A percentile compares a stretch with the other conserved stretches of the same genome.
phyloP scores from a whole-genome alignment of 805 yeast species.

The Barnettozyma populi region DNA sequence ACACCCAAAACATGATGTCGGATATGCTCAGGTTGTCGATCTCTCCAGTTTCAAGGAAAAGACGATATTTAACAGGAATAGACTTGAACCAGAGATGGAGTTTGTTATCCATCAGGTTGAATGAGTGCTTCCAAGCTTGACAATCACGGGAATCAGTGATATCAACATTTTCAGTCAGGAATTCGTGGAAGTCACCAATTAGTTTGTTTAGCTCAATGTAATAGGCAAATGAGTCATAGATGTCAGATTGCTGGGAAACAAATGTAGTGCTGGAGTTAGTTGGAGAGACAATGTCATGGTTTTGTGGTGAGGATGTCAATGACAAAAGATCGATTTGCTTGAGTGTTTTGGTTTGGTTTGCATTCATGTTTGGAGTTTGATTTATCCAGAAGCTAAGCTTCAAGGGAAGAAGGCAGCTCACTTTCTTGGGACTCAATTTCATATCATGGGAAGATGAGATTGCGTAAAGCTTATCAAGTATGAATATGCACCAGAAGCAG shows the following conservation, averaged over 20 bases:
- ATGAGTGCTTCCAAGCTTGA: conserved; percentile 16
- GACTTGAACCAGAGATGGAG: conserved; percentile 17
- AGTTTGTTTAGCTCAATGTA: conserved; percentile 21
- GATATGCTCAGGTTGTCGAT: conserved; percentile 9
- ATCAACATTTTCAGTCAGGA: conserved; percentile 9
- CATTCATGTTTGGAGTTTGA: not conserved
- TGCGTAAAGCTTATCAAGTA: conserved; percentile 21
- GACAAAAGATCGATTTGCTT: not conserved
- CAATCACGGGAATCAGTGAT: not conserved
- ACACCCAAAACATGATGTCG: conserved; percentile 19
- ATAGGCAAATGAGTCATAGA: conserved; percentile 21
- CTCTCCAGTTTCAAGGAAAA: conserved; percentile 13
- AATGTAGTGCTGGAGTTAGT: not conserved
- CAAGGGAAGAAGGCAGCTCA: conserved; percentile 18
- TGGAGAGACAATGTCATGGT: not conserved
- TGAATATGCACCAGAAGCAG: conserved; percentile 24
- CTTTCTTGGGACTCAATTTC: conserved; percentile 16
- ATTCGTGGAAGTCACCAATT: conserved; percentile 21
- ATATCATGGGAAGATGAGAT: conserved; percentile 22
- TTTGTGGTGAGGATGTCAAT: not conserved
- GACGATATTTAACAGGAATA: conserved; percentile 12
- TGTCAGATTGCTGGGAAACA: not conserved
- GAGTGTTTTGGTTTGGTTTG: conserved; percentile 6
- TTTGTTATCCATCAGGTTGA: conserved; percentile 17
- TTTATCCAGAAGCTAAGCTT: conserved; percentile 16